phyloP scores from a whole-genome alignment of 31 red algal genomes.

The Odonthalia washingtoniensis region DNA sequence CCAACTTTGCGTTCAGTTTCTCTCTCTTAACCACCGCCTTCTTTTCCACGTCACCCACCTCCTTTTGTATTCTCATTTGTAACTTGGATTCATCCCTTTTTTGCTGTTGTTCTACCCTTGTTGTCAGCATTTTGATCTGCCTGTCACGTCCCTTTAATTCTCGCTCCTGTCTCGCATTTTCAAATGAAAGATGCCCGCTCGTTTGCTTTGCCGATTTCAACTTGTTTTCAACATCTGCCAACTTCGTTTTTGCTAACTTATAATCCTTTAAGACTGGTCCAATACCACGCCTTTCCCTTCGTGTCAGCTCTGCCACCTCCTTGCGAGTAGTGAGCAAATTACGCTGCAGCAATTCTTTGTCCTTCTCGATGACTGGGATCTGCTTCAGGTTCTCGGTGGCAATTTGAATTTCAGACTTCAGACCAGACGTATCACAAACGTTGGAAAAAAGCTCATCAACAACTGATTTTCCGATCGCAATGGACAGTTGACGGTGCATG shows the following conservation, averaged over 20 bases:
- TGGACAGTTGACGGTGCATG: constrained; percentile 26
- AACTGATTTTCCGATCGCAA: constrained; percentile 17
- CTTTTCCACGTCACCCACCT: background rate
- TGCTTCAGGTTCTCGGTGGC: constrained; percentile 12
- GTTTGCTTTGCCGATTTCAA: constrained; percentile 38
- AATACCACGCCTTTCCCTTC: constrained; percentile 73
- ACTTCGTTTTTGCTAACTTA: constrained; percentile 48
- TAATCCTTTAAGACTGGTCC: constrained; percentile 69
- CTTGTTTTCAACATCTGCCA: constrained; percentile 60
- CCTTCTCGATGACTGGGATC: constrained; percentile 35
- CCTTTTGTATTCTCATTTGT: background rate
- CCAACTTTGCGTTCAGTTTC: background rate
- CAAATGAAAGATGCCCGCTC: constrained; percentile 51
- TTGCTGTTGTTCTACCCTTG: background rate
- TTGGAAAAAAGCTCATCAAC: constrained; percentile 59
- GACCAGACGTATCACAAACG: constrained; percentile 20
- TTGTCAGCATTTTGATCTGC: background rate
- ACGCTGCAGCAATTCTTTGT: constrained; percentile 12
- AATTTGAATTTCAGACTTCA: constrained; percentile 40
- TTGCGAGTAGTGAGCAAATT: constrained; percentile 22
- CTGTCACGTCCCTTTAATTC: background rate
- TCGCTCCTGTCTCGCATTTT: background rate
- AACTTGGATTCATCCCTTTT: background rate
- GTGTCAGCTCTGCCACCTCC: constrained; percentile 48
- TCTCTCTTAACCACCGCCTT: background rate